Evolutionary conservation across 2,329 filamentous ascomycete genomes (phyloP), one percentile per base, ranked within the genome.

Genomic region (Paracoccidioides lutzii): DNA sequence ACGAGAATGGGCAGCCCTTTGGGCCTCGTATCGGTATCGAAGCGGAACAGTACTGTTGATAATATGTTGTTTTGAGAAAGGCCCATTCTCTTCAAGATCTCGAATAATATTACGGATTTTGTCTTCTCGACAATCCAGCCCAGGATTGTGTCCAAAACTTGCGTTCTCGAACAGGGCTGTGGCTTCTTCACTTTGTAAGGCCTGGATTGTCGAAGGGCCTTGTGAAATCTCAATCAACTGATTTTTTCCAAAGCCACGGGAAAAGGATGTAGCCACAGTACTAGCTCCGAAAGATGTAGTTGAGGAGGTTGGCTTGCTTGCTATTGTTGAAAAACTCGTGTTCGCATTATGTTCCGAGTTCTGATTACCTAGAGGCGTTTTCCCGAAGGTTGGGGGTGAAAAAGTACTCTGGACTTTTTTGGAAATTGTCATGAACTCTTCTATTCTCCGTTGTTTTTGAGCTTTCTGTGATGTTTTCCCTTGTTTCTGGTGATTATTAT

Each of bases 21-120:
- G 69, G 28, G 71, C 52, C 51, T 73, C 71, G 54, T 73, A 73
- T 14, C 70, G 63, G 55, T 66, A 67, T 4, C 69, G 62, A 14
- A 73, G 56, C 4, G 69, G 62, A 15, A 71, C 58, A 8, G 58
- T 65, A 3, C 54, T 55, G 0, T 64, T 59, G 15, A 68, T 65
- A 7, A 62, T 57, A 8, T 63, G 60, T 5, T 61, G 56, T 14
- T 60, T 55, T 2, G 66, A 66, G 55, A 75, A 75, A 0, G 73
- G 72, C 2, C 68, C 70, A n/a, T 63, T 56, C 0, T 59, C 54
- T 9, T 66, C 55, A 1, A 74, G 63, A 4, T 67, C 63, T 1
- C 57, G 55, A 37, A 71, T 58, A 7, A 71, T 59, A 5, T 43
- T 38, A 15, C 64, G 44, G 57, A 63, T 15, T 58, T 59, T 32